These are phyloP conservation scores for Yamadazyma philogaea DNA, from an alignment of 805 yeast species.

Conservation along the genomic window DNA sequence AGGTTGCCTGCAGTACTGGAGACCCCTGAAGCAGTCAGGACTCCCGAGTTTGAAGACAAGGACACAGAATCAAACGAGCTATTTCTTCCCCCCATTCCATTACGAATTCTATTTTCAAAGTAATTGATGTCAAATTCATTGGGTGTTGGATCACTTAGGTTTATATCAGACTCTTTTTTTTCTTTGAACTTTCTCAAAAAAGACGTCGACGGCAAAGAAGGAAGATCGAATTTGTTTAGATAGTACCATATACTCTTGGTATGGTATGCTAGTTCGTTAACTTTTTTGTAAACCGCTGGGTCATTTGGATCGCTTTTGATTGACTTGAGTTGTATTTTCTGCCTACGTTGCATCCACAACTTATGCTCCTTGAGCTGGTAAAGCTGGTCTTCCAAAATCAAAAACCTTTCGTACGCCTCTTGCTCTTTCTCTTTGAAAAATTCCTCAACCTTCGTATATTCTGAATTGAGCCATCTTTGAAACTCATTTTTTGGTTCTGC, in stretches of 20 bases:
- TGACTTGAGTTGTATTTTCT: slow-evolving; percentile 9
- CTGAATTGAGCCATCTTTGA: slow-evolving; percentile 62
- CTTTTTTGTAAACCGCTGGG: slow-evolving; percentile 12
- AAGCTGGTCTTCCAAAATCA: slow-evolving; percentile 66
- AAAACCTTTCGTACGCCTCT: slow-evolving; percentile 56
- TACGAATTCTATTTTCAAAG: slow-evolving; percentile 37
- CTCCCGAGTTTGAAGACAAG: background rate
- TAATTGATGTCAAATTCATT: slow-evolving; percentile 28
- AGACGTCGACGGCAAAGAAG: slow-evolving; percentile 38
- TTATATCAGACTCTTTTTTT: slow-evolving; percentile 12
- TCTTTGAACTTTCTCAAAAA: slow-evolving; percentile 23
- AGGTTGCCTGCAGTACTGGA: background rate
- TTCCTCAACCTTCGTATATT: slow-evolving; percentile 55
- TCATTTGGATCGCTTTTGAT: slow-evolving; percentile 3
- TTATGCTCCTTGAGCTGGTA: slow-evolving; percentile 59
- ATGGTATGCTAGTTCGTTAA: slow-evolving; percentile 29
- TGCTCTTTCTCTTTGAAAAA: slow-evolving; percentile 63
- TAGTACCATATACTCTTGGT: slow-evolving; percentile 22
- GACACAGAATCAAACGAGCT: background rate
- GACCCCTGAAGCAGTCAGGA: slow-evolving; percentile 2
- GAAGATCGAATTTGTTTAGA: slow-evolving; percentile 35
- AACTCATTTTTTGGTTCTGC: slow-evolving; percentile 32
- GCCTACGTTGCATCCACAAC: slow-evolving; percentile 5
- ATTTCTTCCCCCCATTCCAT: slow-evolving; percentile 20
- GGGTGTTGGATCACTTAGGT: slow-evolving; percentile 10